Conservation (phyloP, 2,329 filamentous ascomycete genomes). For the Sordariomycetes sp. region DNA sequence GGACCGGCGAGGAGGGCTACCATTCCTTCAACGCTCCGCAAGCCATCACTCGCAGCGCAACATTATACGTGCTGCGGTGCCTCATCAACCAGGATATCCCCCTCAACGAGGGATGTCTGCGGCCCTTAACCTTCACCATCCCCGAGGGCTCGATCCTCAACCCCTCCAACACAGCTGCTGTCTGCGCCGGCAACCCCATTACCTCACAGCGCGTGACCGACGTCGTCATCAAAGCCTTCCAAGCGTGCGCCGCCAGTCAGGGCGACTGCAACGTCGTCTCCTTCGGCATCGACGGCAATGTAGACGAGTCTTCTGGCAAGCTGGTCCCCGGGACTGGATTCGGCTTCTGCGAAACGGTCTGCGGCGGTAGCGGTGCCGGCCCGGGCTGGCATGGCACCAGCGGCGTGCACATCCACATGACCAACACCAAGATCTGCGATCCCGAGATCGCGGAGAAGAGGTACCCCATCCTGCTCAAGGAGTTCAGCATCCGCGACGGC, state of each 20-base stretch:
- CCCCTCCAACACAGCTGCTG: constrained; percentile 46
- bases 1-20: constrained; percentile 15
- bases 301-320: constrained; percentile 13
- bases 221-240: constrained; percentile 67
- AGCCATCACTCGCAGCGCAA: constrained; percentile 10
- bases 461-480: constrained; percentile 43
- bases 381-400: constrained; percentile 63
- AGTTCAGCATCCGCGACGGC: constrained; percentile 54
- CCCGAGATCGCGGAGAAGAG: constrained; percentile 68
- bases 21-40: constrained; percentile 16
- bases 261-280: constrained; percentile 78
- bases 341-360: constrained; percentile 78
- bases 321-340: constrained; percentile 41
- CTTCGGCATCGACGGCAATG: constrained; percentile 55
- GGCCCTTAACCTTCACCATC: constrained; percentile 42
- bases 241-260: constrained; percentile 64
- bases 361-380: constrained; percentile 64
- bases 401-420: constrained; percentile 73
- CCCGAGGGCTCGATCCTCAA: constrained; percentile 64
- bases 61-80: constrained; percentile 19
- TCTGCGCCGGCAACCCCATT: constrained; percentile 18
- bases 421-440: constrained; percentile 73
- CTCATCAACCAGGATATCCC: constrained; percentile 22
- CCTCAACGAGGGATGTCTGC: constrained; percentile 39
- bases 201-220: constrained; percentile 37